These are phyloP conservation scores for Polygonum aviculare DNA, from an alignment of 148 eudicot species.

Conservation along the genomic window DNA sequence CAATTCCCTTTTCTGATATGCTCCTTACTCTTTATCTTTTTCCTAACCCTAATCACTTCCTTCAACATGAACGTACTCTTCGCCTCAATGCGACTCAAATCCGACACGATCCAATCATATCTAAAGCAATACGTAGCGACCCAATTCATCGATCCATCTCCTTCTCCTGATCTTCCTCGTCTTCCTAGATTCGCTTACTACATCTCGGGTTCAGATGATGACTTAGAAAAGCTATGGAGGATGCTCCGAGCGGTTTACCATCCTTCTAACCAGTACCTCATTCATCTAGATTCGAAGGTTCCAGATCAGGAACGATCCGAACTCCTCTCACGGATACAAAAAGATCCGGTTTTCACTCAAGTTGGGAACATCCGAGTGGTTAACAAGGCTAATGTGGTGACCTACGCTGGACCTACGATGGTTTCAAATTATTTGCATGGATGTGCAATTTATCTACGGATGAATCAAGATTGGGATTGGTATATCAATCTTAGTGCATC, in stretches of 20 bases:
- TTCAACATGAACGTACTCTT: conserved; percentile 61
- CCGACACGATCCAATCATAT: conserved; percentile 42
- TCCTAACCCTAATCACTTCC: conserved; percentile 50
- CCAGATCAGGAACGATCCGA: conserved; percentile 56
- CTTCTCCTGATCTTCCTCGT: conserved; percentile 32
- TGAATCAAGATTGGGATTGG: conserved; percentile 91
- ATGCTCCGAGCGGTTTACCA: conserved; percentile 60
- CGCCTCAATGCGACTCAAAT: conserved; percentile 14
- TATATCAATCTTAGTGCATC: conserved; percentile 97
- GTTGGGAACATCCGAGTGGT: conserved; percentile 75
- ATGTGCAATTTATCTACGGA: conserved; percentile 78
- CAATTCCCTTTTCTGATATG: conserved; percentile 57
- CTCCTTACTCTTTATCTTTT: conserved; percentile 37
- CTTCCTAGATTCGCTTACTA: conserved; percentile 76
- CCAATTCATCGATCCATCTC: conserved; percentile 31
- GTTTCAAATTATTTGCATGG: conserved; percentile 88
- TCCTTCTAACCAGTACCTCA: conserved; percentile 68
- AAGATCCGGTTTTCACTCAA: conserved; percentile 39
- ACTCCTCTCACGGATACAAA: conserved; percentile 51
- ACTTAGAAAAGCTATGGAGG: conserved; percentile 79
- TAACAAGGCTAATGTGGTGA: conserved; percentile 75
- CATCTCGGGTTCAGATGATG: conserved; percentile 85
- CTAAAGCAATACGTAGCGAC: conserved; percentile 40
- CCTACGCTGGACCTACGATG: conserved; percentile 95
- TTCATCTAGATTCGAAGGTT: conserved; percentile 82